A percentile compares a stretch with the other conserved stretches of the same genome.
These are phyloP conservation scores for Ogataea paradorogensis DNA, from an alignment of 805 yeast genomes.

Conservation along the genomic window DNA sequence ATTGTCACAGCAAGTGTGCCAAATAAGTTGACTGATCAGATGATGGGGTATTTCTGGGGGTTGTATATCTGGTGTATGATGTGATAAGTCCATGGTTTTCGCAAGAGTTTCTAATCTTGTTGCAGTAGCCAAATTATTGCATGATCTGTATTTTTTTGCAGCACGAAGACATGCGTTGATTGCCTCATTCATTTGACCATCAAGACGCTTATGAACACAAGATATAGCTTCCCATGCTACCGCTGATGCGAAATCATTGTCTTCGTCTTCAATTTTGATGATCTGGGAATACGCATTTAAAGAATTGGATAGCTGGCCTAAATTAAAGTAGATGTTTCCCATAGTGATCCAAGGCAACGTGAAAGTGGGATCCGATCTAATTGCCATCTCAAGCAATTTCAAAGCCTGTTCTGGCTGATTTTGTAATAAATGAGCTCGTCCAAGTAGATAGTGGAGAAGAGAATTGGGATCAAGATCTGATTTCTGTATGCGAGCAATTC, in stretches of 20 bases:
- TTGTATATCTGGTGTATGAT: slow-evolving; percentile 20
- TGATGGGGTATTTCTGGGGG: background rate
- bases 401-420: slow-evolving; percentile 51
- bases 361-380: slow-evolving; percentile 48
- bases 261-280: slow-evolving; percentile 32
- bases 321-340: slow-evolving; percentile 55
- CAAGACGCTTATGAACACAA: slow-evolving; percentile 62
- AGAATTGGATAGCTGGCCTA: slow-evolving; percentile 63
- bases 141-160: slow-evolving; percentile 45
- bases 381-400: slow-evolving; percentile 52
- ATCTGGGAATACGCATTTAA: slow-evolving; percentile 68
- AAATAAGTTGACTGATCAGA: no score
- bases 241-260: slow-evolving; percentile 40
- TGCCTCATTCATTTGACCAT: slow-evolving; percentile 57
- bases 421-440: slow-evolving; percentile 47
- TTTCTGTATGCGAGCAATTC: slow-evolving; percentile 28
- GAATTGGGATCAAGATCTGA: slow-evolving; percentile 42
- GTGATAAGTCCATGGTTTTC: slow-evolving; percentile 14
- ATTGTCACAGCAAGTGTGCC: no score
- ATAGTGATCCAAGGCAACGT: slow-evolving; percentile 69
- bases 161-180: slow-evolving; percentile 57
- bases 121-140: slow-evolving; percentile 44
- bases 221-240: slow-evolving; percentile 65
- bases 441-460: slow-evolving; percentile 55
- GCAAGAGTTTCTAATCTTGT: slow-evolving; percentile 43